These are phyloP conservation scores for Leccinum brunneo-olivaceum DNA, from an alignment of 1,284 basidiomycete species.

Conservation along the genomic window DNA sequence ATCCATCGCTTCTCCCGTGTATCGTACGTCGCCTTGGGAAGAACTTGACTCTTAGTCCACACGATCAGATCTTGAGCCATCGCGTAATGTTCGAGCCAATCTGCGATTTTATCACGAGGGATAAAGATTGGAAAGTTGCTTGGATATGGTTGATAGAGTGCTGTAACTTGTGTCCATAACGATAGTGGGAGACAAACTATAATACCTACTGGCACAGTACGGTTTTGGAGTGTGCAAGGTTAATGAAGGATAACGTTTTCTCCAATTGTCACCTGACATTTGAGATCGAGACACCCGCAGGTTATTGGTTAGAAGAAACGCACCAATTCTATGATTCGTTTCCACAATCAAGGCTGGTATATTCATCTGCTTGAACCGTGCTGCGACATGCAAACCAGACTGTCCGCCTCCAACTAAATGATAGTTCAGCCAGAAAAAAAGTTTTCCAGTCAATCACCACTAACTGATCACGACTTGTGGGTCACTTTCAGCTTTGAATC, in stretches of 20 bases:
- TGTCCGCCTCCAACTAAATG: slow-evolving; percentile 6
- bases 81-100: slow-evolving; percentile 7
- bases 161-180: neutral
- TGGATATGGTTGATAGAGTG: slow-evolving; percentile 6
- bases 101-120: slow-evolving; percentile 6
- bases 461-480: slow-evolving; percentile 8
- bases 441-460: neutral
- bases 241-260: slow-evolving; percentile 9
- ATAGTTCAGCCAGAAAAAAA: neutral
- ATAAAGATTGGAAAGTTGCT: slow-evolving; percentile 7
- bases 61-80: slow-evolving; percentile 5
- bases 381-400: slow-evolving; percentile 3
- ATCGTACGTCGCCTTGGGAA: slow-evolving; percentile 5
- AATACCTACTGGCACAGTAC: slow-evolving; percentile 3
- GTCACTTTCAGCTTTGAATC: slow-evolving; percentile 2
- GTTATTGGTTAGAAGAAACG: neutral
- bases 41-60: slow-evolving; percentile 7
- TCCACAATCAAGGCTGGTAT: slow-evolving; percentile 5
- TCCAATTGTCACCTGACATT: slow-evolving; percentile 7
- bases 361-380: slow-evolving; percentile 6
- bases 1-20: slow-evolving; percentile 4
- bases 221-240: slow-evolving; percentile 6
- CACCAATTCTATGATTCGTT: slow-evolving; percentile 5
- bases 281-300: neutral
- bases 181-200: neutral